Evolutionary conservation across 148 eudicot genomes (phyloP).

Genomic region (Chenopodium album): DNA sequence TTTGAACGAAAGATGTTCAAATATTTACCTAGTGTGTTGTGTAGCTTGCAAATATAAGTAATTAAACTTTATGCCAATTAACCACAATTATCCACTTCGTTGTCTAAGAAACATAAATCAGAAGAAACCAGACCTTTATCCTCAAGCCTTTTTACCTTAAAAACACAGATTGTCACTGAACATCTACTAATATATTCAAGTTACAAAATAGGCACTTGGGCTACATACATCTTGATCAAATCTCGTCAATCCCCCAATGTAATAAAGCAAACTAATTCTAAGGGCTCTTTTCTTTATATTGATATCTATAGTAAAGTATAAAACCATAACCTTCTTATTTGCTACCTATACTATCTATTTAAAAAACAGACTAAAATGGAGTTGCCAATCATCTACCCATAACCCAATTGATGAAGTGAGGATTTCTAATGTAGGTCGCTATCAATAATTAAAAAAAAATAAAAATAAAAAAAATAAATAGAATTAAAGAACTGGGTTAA

Average conservation of each 20-base stretch:
- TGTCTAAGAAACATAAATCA: too few relatives aligned
- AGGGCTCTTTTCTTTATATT: neutral
- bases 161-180: neutral
- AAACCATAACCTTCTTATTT: neutral
- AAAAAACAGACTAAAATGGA: too few relatives aligned
- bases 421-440: too few relatives aligned
- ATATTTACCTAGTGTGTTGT: constrained; percentile 3
- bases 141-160: neutral
- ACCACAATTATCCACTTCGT: neutral
- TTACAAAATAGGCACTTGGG: neutral
- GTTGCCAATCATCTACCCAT: too few relatives aligned
- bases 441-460: too few relatives aligned
- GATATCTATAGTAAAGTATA: too few relatives aligned
- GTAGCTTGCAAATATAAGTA: neutral
- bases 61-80: neutral
- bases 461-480: too few relatives aligned
- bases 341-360: too few relatives aligned
- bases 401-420: too few relatives aligned
- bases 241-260: neutral
- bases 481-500: too few relatives aligned
- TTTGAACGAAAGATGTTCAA: constrained; percentile 12
- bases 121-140: neutral
- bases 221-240: neutral
- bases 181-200: too few relatives aligned
- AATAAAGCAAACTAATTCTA: neutral